Evolutionary conservation across 768 basidiomycete species (phyloP), one percentile per base, ranked within the genome.

Genomic region (Lactarius deliciosus): DNA sequence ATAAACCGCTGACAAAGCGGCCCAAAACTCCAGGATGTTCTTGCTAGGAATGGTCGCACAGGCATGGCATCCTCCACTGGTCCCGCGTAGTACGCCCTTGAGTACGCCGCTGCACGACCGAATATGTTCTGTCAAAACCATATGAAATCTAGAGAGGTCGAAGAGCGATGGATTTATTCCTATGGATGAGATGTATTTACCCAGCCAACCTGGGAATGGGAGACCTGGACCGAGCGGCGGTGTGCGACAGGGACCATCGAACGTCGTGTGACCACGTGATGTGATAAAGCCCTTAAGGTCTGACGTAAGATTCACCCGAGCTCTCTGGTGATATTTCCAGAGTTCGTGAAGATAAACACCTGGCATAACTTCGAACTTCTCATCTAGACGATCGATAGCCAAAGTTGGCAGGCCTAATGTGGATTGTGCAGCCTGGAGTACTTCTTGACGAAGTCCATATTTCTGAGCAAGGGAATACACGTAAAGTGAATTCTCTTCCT

Each of bases 371-470:
- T 38, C 32, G 53, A 61, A 54, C 41, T 47, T n/a, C 6, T 40
- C 40, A 0, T 57, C 34, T 10, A 61, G 40, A 16, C 9, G n/a
- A 10, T 61, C 6, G 4, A 65, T 56, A 15, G n/a, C 38, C 41
- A 65, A 43, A 22, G 4, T n/a, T 8, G 50, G 41, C 6, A 56
- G 30, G 11, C 18, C 32, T 34, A 65, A 30, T 0, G 60, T 61
- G 41, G 18, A 56, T 25, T 25, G 50, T 16, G 64, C 64, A 1
- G 64, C 64, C 5, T 64, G 45, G n/a, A 60, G 57, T 30, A 43
- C 40, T 54, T 65, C 64, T n/a, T 28, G 13, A 25, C 53, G 64
- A 56, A 65, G 59, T 18, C 41, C 54, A 36, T 60, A 25, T 36
- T 36, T 56, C 16, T 65, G 60, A 0, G 64, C 30, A 8, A 65